Conservation (phyloP, 1,284 basidiomycete genomes). For the Tilletia indica region DNA sequence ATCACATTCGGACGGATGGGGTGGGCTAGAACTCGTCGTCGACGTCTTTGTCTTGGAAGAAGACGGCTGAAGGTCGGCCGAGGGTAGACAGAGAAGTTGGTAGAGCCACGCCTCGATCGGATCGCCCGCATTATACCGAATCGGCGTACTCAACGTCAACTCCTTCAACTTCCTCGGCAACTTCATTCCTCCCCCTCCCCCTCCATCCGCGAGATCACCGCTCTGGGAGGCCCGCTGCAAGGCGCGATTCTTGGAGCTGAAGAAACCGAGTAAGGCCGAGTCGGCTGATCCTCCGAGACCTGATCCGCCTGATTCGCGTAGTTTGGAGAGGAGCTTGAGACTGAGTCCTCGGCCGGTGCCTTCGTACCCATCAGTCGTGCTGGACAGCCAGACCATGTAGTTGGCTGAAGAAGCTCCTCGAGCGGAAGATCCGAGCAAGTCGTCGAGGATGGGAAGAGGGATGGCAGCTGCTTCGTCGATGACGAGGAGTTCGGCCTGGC, state of each 20-base stretch:
- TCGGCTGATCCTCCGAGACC: conserved; percentile 22
- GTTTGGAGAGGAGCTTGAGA: conserved; percentile 94
- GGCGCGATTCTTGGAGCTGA: conserved; percentile 5
- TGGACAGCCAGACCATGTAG: conserved; percentile 96
- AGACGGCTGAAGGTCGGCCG: conserved; percentile 67
- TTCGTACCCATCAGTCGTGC: conserved; percentile 98
- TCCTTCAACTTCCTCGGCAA: conserved; percentile 71
- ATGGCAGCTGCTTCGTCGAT: conserved; percentile 99
- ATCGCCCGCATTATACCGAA: conserved; percentile 85
- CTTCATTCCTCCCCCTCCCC: too few relatives aligned
- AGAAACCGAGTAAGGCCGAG: conserved; percentile 5
- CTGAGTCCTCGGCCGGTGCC: conserved; percentile 95
- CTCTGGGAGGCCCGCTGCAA: conserved; percentile 2
- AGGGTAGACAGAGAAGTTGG: conserved; percentile 84
- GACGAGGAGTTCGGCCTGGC: conserved; percentile 91
- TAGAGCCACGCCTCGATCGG: conserved; percentile 94
- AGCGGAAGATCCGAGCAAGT: conserved; percentile 70
- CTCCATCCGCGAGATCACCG: neutral
- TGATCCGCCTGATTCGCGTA: conserved; percentile 68
- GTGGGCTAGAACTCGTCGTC: too few relatives aligned
- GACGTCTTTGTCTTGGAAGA: conserved; percentile 16
- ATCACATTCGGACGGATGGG: conserved; percentile 89
- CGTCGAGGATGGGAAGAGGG: conserved; percentile 87
- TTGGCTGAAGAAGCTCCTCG: conserved; percentile 58
- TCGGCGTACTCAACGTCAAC: conserved; percentile 91